phyloP scores from a whole-genome alignment of 1,284 basidiomycete species.

The Sporisorium graminicola region DNA sequence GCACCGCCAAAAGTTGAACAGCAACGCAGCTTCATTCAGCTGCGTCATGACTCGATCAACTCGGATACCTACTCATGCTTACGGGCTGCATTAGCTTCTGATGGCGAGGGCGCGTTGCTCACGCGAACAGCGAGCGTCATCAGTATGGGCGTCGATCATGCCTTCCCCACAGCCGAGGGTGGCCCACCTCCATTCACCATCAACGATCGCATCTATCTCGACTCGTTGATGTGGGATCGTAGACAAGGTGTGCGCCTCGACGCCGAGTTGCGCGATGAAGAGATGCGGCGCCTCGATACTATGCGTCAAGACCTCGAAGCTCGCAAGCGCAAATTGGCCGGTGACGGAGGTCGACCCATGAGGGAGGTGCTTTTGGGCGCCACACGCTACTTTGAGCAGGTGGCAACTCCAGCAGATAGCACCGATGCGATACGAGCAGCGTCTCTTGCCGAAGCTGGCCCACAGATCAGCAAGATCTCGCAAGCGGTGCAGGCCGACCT shows the following conservation, averaged over 20 bases:
- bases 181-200: slow-evolving; percentile 27
- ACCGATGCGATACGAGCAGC: slow-evolving; percentile 27
- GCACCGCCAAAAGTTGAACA: slow-evolving; percentile 24
- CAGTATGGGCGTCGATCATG: slow-evolving; percentile 42
- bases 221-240: slow-evolving; percentile 50
- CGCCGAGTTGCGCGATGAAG: slow-evolving; percentile 32
- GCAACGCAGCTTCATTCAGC: slow-evolving; percentile 21
- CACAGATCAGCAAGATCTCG: slow-evolving; percentile 30
- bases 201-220: slow-evolving; percentile 43
- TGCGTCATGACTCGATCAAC: slow-evolving; percentile 49
- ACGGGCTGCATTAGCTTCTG: slow-evolving; percentile 35
- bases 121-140: slow-evolving; percentile 33
- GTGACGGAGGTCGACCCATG: slow-evolving; percentile 19
- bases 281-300: slow-evolving; percentile 23
- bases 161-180: slow-evolving; percentile 4
- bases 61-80: slow-evolving; percentile 43
- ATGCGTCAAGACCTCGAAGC: slow-evolving; percentile 32
- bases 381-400: slow-evolving; percentile 40
- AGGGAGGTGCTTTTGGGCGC: slow-evolving; percentile 29
- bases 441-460: slow-evolving; percentile 32
- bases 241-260: slow-evolving; percentile 42
- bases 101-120: slow-evolving; percentile 48
- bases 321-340: slow-evolving; percentile 31
- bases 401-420: slow-evolving; percentile 11
- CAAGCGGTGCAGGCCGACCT: slow-evolving; percentile 31